phyloP scores from a whole-genome alignment of 176 grass and related monocot species.

The Pontederia paniculata region DNA sequence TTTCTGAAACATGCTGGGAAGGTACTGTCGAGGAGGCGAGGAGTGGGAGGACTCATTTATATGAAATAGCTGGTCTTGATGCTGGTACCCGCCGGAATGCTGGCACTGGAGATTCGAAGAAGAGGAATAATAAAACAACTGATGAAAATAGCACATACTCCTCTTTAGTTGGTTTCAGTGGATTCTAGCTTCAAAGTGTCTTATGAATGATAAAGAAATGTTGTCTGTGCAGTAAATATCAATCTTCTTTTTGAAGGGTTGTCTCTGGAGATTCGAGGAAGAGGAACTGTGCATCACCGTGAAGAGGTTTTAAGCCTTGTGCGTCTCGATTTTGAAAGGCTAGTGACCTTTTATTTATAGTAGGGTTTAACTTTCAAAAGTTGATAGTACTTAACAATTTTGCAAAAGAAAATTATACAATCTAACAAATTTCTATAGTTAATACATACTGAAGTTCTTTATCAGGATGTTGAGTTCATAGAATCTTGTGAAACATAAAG shows the following conservation, averaged over 20 bases:
- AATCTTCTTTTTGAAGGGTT: neutral
- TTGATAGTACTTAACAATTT: too few species aligned
- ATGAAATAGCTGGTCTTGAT: constrained; percentile 41
- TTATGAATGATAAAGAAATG: neutral
- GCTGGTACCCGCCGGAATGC: constrained; percentile 7
- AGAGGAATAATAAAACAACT: constrained; percentile 9
- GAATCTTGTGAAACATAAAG: too few species aligned
- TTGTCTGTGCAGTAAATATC: neutral
- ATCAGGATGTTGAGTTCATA: too few species aligned
- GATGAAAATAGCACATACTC: constrained; percentile 92
- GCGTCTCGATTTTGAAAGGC: too few species aligned
- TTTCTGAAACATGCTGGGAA: constrained; percentile 83
- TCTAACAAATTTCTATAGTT: too few species aligned
- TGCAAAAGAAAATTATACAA: too few species aligned
- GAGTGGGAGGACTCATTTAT: constrained; percentile 39
- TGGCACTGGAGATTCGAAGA: constrained; percentile 21
- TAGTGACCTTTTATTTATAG: too few species aligned
- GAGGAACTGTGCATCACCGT: too few species aligned
- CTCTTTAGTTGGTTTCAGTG: constrained; percentile 74
- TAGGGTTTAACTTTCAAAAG: too few species aligned
- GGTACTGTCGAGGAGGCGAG: constrained; percentile 57
- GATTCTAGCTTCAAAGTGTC: constrained; percentile 32
- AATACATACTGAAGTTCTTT: too few species aligned
- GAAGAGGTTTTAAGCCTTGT: too few species aligned
- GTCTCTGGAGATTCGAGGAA: too few species aligned